These are phyloP conservation scores for Botrytis sinoallii DNA, from an alignment of 2,329 filamentous ascomycete species.

Conservation along the genomic window DNA sequence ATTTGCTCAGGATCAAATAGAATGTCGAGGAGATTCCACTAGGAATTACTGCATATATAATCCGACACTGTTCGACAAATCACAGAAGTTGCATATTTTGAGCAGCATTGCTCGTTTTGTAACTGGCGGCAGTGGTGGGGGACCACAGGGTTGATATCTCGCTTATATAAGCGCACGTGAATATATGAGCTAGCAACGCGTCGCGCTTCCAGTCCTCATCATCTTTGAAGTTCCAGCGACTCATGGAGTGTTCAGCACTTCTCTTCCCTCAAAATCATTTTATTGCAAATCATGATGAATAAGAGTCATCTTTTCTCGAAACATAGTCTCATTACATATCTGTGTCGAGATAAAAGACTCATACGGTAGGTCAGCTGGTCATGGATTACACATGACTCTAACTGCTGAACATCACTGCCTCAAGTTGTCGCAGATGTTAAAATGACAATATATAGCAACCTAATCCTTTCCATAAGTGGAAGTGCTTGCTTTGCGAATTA, in stretches of 20 bases:
- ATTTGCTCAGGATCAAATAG: background rate
- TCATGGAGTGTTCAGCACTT: background rate
- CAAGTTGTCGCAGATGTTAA: background rate
- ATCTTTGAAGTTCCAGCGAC: background rate
- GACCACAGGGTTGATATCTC: background rate
- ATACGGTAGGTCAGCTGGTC: constrained; percentile 11
- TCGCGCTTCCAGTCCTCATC: background rate
- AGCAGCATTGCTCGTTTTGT: background rate
- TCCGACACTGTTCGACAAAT: background rate
- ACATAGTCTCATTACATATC: background rate
- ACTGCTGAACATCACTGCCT: constrained; percentile 14
- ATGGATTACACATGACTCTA: constrained; percentile 9
- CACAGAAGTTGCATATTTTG: background rate
- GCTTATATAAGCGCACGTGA: background rate
- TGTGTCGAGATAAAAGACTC: background rate
- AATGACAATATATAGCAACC: background rate
- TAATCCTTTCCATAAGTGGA: background rate
- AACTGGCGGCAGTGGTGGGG: no score
- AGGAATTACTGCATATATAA: background rate
- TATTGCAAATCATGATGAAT: background rate
- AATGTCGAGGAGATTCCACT: background rate
- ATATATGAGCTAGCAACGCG: no score
- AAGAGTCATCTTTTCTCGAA: background rate
- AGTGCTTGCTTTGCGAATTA: background rate
- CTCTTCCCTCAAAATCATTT: background rate